Evolutionary conservation across 2,329 filamentous ascomycete species (phyloP).

Genomic region (Blastomyces percursus): DNA sequence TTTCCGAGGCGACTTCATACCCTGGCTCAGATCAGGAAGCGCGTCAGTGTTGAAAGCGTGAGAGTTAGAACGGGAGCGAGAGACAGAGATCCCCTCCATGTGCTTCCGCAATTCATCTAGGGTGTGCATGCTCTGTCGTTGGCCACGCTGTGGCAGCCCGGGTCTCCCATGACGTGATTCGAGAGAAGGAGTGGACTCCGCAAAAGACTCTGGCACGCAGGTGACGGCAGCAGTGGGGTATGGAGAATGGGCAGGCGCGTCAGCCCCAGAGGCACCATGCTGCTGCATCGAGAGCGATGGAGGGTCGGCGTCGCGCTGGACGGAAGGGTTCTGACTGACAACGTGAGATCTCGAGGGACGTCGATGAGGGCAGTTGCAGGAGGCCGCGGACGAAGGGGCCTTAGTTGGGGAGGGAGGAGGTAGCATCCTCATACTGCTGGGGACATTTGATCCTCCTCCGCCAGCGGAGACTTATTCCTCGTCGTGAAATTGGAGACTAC

Average conservation of each 20-base stretch:
- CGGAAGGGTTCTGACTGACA: slow-evolving; percentile 14
- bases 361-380: slow-evolving; percentile 18
- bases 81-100: slow-evolving; percentile 34
- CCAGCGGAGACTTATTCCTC: slow-evolving; percentile 25
- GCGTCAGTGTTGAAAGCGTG: slow-evolving; percentile 3
- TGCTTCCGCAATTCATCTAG: slow-evolving; percentile 32
- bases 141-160: slow-evolving; percentile 16
- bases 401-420: slow-evolving; percentile 32
- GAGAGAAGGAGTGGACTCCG: neutral
- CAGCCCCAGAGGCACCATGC: slow-evolving; percentile 10
- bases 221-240: slow-evolving; percentile 9
- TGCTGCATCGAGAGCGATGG: slow-evolving; percentile 7
- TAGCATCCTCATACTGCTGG: slow-evolving; percentile 28
- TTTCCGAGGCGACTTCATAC: slow-evolving; percentile 1
- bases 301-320: slow-evolving; percentile 12
- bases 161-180: slow-evolving; percentile 6
- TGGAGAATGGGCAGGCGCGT: slow-evolving; percentile 14
- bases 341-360: slow-evolving; percentile 19
- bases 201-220: neutral
- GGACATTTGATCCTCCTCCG: slow-evolving; percentile 19
- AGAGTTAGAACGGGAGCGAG: slow-evolving; percentile 17
- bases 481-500: slow-evolving; percentile 24
- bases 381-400: slow-evolving; percentile 24
- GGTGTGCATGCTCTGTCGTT: slow-evolving; percentile 28
- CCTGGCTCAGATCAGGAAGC: slow-evolving; percentile 1